Evolutionary conservation across 2,329 filamentous ascomycete genomes (phyloP).

Genomic region (Phoma sp.): DNA sequence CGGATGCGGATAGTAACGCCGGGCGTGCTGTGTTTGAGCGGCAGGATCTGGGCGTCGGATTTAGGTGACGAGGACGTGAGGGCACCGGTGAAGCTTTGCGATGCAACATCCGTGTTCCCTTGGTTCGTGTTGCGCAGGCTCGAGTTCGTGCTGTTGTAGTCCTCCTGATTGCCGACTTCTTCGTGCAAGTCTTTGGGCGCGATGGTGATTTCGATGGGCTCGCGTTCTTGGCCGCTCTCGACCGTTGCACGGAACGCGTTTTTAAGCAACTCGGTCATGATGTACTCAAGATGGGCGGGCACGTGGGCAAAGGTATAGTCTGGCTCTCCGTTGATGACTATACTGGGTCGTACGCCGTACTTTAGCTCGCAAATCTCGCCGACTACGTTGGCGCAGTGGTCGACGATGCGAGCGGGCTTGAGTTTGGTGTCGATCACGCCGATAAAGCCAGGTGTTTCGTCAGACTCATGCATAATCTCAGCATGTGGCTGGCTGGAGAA

Average conservation of each 20-base stretch:
- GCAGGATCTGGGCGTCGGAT: conserved; percentile 49
- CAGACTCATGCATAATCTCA: conserved; percentile 54
- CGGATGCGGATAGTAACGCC: conserved; percentile 95
- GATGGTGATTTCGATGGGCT: conserved; percentile 91
- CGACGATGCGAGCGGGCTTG: conserved; percentile 79
- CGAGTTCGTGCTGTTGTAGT: neutral
- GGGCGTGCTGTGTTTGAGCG: conserved; percentile 63
- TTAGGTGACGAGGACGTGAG: conserved; percentile 23
- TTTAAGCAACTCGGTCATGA: conserved; percentile 93
- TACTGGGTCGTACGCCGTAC: conserved; percentile 83
- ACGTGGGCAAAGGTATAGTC: conserved; percentile 92
- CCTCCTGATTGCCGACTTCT: conserved; percentile 12
- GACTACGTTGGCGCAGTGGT: conserved; percentile 86
- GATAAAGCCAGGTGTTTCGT: conserved; percentile 70
- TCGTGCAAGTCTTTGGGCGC: conserved; percentile 59
- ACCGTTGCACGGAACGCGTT: conserved; percentile 95
- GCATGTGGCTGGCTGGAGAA: conserved; percentile 74
- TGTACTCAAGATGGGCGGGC: conserved; percentile 96
- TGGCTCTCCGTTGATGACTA: conserved; percentile 83
- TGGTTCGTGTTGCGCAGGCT: conserved; percentile 33
- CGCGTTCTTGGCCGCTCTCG: conserved; percentile 77
- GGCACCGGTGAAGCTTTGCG: conserved; percentile 37
- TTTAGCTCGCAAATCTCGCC: conserved; percentile 96
- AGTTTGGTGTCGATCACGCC: conserved; percentile 94
- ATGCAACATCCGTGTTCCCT: conserved; percentile 42